Conservation (phyloP, 208 protist species). For the Endotrypanum monterogeii region DNA sequence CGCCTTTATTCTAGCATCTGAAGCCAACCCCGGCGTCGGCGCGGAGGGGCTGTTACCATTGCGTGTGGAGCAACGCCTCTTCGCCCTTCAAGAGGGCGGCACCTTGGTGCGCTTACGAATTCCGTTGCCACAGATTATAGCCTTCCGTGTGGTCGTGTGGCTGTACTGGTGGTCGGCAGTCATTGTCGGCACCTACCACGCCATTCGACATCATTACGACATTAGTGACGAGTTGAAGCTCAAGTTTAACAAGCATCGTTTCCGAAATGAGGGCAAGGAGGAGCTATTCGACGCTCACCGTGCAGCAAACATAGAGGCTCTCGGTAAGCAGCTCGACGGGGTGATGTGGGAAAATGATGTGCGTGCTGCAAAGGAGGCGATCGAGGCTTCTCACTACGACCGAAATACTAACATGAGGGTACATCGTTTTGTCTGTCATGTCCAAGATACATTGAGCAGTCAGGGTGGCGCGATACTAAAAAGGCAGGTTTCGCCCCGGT, state of each 20-base stretch:
- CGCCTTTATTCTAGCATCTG: slow-evolving; percentile 4
- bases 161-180: slow-evolving; percentile 61
- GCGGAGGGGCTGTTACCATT: slow-evolving; percentile 1
- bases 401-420: slow-evolving; percentile 51
- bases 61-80: slow-evolving; percentile 10
- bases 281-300: slow-evolving; percentile 69
- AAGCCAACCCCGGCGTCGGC: background rate
- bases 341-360: slow-evolving; percentile 80
- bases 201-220: slow-evolving; percentile 77
- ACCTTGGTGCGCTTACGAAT: slow-evolving; percentile 27
- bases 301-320: slow-evolving; percentile 65
- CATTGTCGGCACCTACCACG: slow-evolving; percentile 61
- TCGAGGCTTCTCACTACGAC: slow-evolving; percentile 78
- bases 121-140: slow-evolving; percentile 41
- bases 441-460: slow-evolving; percentile 57
- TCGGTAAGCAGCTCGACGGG: slow-evolving; percentile 71
- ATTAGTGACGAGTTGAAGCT: slow-evolving; percentile 81
- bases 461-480: slow-evolving; percentile 29
- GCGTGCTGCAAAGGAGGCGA: slow-evolving; percentile 76
- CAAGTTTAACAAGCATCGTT: slow-evolving; percentile 56
- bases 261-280: slow-evolving; percentile 51
- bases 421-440: slow-evolving; percentile 58
- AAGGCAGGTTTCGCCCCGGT: background rate
- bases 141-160: slow-evolving; percentile 40
- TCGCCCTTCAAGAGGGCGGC: slow-evolving; percentile 3